phyloP scores from a whole-genome alignment of 2,329 filamentous ascomycete genomes.

The Alternaria tenuissima region DNA sequence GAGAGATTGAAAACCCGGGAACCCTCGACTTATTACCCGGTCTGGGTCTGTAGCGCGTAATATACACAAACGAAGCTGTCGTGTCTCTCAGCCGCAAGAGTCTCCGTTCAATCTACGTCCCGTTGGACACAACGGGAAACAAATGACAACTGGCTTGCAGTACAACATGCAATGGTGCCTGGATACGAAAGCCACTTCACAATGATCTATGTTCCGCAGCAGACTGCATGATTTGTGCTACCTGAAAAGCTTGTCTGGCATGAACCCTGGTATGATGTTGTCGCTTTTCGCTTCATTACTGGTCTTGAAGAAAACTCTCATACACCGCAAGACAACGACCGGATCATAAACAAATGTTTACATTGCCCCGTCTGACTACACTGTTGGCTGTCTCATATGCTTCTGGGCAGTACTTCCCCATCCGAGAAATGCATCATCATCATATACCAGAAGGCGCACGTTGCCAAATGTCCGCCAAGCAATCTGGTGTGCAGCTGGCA shows the following conservation, averaged over 20 bases:
- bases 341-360: background rate
- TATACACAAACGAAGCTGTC: slow-evolving; percentile 1
- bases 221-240: background rate
- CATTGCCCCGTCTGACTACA: background rate
- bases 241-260: background rate
- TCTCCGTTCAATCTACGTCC: background rate
- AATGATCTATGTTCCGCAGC: slow-evolving; percentile 1
- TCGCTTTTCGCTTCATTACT: background rate
- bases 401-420: background rate
- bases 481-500: background rate
- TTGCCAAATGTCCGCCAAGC: background rate
- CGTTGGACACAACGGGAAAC: background rate
- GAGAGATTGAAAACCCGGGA: background rate
- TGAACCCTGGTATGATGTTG: background rate
- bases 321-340: background rate
- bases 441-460: background rate
- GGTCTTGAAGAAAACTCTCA: background rate
- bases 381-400: background rate
- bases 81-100: background rate
- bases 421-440: slow-evolving; percentile 5
- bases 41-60: background rate
- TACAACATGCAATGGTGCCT: background rate
- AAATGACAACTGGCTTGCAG: background rate
- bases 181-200: background rate
- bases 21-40: background rate